Evolutionary conservation across 768 basidiomycete genomes (phyloP).

Genomic region (Botryobasidium botryosum): DNA sequence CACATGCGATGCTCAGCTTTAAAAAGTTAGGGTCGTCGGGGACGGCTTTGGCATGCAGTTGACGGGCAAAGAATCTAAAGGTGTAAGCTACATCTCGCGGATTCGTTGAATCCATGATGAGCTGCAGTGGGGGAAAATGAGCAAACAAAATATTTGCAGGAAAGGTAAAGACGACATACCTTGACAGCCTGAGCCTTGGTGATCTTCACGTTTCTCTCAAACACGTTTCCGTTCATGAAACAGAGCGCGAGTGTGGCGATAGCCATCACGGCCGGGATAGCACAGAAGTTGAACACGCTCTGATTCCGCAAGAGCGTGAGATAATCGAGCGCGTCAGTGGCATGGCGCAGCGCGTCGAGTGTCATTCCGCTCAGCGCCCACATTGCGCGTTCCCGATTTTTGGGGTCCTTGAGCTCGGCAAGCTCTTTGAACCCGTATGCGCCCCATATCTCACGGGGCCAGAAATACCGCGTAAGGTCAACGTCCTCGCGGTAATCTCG

Average conservation of each 20-base stretch:
- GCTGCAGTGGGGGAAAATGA: slow-evolving; percentile 25
- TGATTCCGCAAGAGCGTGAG: slow-evolving; percentile 75
- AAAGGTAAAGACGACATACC: slow-evolving; percentile 40
- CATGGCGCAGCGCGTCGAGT: slow-evolving; percentile 70
- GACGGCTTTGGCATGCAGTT: slow-evolving; percentile 64
- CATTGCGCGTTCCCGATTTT: slow-evolving; percentile 44
- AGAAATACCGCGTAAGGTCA: slow-evolving; percentile 73
- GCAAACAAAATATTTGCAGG: neutral
- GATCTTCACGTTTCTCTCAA: slow-evolving; percentile 85
- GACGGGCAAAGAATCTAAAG: slow-evolving; percentile 66
- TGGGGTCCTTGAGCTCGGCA: slow-evolving; percentile 44
- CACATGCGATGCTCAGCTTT: slow-evolving; percentile 63
- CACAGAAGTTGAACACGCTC: slow-evolving; percentile 88
- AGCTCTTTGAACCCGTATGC: slow-evolving; percentile 57
- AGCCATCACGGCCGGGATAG: slow-evolving; percentile 89
- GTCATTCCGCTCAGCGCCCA: slow-evolving; percentile 83
- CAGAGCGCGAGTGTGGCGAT: slow-evolving; percentile 84
- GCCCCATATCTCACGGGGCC: slow-evolving; percentile 89
- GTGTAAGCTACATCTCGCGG: slow-evolving; percentile 79
- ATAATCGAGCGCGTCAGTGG: slow-evolving; percentile 79
- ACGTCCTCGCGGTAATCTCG: slow-evolving; percentile 89
- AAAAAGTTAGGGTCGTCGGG: slow-evolving; percentile 81
- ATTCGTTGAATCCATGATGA: slow-evolving; percentile 87
- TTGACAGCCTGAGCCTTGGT: slow-evolving; percentile 76
- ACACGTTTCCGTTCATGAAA: slow-evolving; percentile 83